Base-by-base conservation (phyloP, 2,329 filamentous ascomycete species). In the Apiospora sp. region DNA sequence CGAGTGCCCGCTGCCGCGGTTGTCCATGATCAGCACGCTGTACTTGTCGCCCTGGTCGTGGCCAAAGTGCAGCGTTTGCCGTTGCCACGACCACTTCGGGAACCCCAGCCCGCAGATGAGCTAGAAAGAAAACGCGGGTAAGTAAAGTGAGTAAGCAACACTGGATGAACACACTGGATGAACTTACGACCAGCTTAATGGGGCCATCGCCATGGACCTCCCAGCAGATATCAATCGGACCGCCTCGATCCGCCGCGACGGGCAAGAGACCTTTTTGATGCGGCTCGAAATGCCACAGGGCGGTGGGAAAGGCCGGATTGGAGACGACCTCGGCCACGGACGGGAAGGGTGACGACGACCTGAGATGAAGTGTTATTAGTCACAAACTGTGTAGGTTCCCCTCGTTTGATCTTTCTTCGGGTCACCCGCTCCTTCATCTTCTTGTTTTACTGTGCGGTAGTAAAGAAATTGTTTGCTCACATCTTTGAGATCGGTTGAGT, bases 51-150 rank as follows among this genome's bases (percentile, higher is more conserved):
- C 87, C 73, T 90, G 86, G 69, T 90, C 86, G 83, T 97, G 94
- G 70, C 93, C 94, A 79, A 97, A 96, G 83, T 94, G 88, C 76
- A 92, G 90, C 13, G 92, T 96, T 80, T 97, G 94, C 71, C 93
- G 90, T 84, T 97, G 94, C 93, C 93, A 97, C 72, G 91, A 88
- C 61, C 89, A 87, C 79, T 89, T 87, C 73, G 86, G 87, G 72
- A 91, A 91, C 49, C 92, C 94, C 4, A 97, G 87, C 75, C 94
- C 94, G 91, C 94, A 94, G 78, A 97, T 88, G 84, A 93, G 91
- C 93, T 95, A 67, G 68, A n/a, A n/a, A 68, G 71, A 24, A 10
- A 6, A n/a, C 46, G 46, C 19, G 7, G 46, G 46, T 48, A 22
- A 8, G 46, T 48, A 3, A 22, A 10, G 22, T 49, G 8, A 49